These are phyloP conservation scores for Grammothele lineata DNA, from an alignment of 768 basidiomycete genomes.

Conservation along the genomic window DNA sequence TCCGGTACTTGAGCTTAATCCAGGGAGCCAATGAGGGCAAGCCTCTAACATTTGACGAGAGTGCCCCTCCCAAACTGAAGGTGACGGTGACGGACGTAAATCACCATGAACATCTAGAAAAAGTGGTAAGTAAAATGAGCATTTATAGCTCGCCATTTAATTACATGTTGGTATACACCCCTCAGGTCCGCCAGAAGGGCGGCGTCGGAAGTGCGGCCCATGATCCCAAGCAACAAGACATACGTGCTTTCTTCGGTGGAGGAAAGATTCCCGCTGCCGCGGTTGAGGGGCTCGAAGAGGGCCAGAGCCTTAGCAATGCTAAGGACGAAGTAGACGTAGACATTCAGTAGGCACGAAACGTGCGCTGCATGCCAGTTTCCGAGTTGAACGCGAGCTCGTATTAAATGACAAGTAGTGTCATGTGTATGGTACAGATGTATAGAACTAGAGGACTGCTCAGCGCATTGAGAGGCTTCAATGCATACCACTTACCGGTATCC, in stretches of 20 bases:
- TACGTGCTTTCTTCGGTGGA: conserved; percentile 68
- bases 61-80: conserved; percentile 31
- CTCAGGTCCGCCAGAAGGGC: conserved; percentile 67
- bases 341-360: conserved; percentile 9
- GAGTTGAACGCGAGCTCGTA: too few species aligned
- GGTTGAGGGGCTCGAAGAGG: conserved; percentile 17
- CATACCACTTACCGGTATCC: too few species aligned
- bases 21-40: conserved; percentile 28
- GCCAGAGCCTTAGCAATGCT: conserved; percentile 26
- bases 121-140: conserved; percentile 52
- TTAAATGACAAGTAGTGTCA: too few species aligned
- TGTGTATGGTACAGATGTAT: too few species aligned
- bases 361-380: too few species aligned
- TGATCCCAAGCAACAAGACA: conserved; percentile 73
- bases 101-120: conserved; percentile 48
- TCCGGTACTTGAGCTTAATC: too few species aligned
- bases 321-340: conserved; percentile 25
- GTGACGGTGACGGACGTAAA: conserved; percentile 51
- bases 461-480: too few species aligned
- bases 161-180: background rate
- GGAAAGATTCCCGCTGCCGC: conserved; percentile 10
- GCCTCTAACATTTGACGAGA: conserved; percentile 20
- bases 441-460: too few species aligned
- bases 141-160: background rate
- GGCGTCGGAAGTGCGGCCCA: conserved; percentile 69